phyloP scores from a whole-genome alignment of 2,329 filamentous ascomycete species.

The Fonsecaea erecta region DNA sequence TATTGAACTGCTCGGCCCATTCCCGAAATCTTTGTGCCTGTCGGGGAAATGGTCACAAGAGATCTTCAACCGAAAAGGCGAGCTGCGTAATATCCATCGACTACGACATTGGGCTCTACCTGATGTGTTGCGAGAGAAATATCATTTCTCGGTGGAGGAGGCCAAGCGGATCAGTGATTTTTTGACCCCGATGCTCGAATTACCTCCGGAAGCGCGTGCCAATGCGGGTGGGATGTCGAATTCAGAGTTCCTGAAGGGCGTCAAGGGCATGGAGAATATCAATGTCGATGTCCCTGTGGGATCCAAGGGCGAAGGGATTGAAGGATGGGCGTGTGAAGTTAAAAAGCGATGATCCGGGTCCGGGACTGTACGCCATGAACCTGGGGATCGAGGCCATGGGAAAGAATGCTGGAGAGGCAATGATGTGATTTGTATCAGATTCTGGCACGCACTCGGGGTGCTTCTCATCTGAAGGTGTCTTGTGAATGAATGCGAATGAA shows the following conservation, averaged over 20 bases:
- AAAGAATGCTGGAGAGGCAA: conserved; percentile 4
- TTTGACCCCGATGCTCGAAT: conserved; percentile 85
- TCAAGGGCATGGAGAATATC: conserved; percentile 83
- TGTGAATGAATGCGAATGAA: conserved; percentile 14
- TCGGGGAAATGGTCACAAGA: conserved; percentile 97
- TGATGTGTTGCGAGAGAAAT: conserved; percentile 93
- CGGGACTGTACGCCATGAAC: background rate
- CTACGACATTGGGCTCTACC: conserved; percentile 93
- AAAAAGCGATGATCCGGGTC: conserved; percentile 68
- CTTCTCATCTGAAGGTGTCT: conserved; percentile 4
- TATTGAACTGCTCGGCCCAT: conserved; percentile 91
- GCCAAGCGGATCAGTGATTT: conserved; percentile 79
- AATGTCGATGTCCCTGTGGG: conserved; percentile 77
- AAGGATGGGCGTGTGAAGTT: conserved; percentile 88
- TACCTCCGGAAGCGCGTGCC: conserved; percentile 83
- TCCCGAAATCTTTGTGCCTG: conserved; percentile 88
- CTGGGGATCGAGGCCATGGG: background rate
- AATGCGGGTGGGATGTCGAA: conserved; percentile 96
- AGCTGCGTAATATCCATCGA: conserved; percentile 95
- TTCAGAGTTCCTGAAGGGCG: conserved; percentile 80
- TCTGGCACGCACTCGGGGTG: conserved; percentile 3
- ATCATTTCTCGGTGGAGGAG: conserved; percentile 88
- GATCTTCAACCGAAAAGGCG: conserved; percentile 97
- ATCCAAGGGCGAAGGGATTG: conserved; percentile 86
- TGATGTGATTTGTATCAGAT: conserved; percentile 8